A percentile compares a stretch with the other conserved stretches of the same genome.
Evolutionary conservation across 148 eudicot species (phyloP).

Genomic region (Rhododendron molle): DNA sequence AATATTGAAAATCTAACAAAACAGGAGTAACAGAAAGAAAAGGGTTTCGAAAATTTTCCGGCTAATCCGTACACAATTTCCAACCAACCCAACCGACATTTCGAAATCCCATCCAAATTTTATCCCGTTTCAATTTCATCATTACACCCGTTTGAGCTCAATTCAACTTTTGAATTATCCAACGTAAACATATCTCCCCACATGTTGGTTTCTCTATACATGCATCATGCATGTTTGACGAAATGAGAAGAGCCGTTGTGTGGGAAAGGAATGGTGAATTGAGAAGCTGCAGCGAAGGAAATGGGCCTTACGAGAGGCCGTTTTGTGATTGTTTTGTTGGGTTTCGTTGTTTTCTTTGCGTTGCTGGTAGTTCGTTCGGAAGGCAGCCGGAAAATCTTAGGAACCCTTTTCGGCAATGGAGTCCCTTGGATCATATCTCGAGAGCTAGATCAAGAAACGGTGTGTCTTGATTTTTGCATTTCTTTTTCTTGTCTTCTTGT

Average conservation of each 20-base stretch:
- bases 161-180: not conserved
- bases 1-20: constrained; percentile 18
- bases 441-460: constrained; percentile 22
- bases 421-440: constrained; percentile 12
- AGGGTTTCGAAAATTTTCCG: constrained; percentile 8
- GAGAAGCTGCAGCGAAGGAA: constrained; percentile 5
- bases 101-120: not conserved
- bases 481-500: not conserved
- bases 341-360: constrained; percentile 26
- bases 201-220: not conserved
- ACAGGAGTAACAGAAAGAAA: not conserved
- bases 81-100: not conserved
- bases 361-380: constrained; percentile 25
- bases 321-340: constrained; percentile 24
- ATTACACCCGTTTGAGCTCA: not conserved
- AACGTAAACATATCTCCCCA: not conserved
- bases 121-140: not conserved
- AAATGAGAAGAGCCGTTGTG: constrained; percentile 30
- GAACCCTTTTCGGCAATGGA: constrained; percentile 17
- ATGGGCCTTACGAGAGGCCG: constrained; percentile 29
- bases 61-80: not conserved
- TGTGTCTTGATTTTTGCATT: not conserved
- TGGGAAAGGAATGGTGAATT: constrained; percentile 22
- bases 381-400: constrained; percentile 27
- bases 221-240: constrained; percentile 16